Conservation (phyloP, 2,329 filamentous ascomycete species). For the Beauveria asiatica region DNA sequence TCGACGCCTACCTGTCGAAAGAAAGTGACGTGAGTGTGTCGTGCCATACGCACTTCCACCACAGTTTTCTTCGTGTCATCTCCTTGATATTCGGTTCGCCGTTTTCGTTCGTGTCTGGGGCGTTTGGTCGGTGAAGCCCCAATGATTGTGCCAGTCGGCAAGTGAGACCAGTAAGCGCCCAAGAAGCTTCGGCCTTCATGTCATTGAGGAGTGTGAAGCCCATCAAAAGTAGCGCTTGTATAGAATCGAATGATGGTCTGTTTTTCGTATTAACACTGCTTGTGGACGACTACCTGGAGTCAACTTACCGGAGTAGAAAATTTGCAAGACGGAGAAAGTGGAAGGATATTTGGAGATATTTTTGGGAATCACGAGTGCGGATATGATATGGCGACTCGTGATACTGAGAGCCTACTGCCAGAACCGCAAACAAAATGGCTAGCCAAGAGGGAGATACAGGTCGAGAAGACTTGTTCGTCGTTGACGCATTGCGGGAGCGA, state of each 20-base stretch:
- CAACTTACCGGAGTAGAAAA: constrained; percentile 46
- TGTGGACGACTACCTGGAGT: not conserved
- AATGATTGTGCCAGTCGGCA: constrained; percentile 58
- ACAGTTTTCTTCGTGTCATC: constrained; percentile 45
- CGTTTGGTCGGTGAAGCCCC: constrained; percentile 45
- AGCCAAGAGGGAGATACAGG: constrained; percentile 57
- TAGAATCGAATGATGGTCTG: constrained; percentile 56
- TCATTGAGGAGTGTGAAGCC: constrained; percentile 58
- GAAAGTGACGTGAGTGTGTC: constrained; percentile 58
- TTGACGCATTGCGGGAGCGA: constrained; percentile 46
- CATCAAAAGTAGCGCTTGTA: constrained; percentile 54
- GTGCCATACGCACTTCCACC: constrained; percentile 61
- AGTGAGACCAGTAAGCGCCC: constrained; percentile 55
- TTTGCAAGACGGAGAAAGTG: constrained; percentile 57
- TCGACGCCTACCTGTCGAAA: constrained; percentile 46
- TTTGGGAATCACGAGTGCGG: constrained; percentile 50
- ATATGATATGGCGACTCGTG: constrained; percentile 56
- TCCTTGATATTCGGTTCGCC: constrained; percentile 42
- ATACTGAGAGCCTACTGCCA: constrained; percentile 59
- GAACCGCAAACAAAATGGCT: constrained; percentile 55
- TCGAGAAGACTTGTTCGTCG: constrained; percentile 35
- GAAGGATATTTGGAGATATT: constrained; percentile 55
- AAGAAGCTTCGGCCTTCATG: constrained; percentile 62
- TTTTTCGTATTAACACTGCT: constrained; percentile 6
- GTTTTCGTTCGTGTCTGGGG: constrained; percentile 37